Percentiles rank a stretch among this genome's conserved stretches.
phyloP scores from a whole-genome alignment of 2,329 filamentous ascomycete genomes.

The Xylaria sp. region DNA sequence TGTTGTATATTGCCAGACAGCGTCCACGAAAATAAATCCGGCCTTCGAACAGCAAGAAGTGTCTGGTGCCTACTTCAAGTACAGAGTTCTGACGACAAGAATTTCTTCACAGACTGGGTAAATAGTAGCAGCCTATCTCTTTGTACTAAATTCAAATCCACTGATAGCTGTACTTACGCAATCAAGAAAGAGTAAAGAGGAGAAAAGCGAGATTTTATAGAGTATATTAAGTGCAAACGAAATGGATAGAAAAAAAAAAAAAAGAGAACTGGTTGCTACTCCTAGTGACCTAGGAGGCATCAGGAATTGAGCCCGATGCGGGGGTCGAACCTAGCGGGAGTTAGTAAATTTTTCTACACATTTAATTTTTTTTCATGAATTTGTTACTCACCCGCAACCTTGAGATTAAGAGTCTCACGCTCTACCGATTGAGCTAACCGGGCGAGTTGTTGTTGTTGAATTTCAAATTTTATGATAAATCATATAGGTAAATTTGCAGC shows the following conservation, averaged over 20 bases:
- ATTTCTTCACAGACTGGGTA: not conserved
- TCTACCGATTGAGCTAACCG: constrained; percentile 77
- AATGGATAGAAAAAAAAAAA: not conserved
- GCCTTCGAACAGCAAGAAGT: no score
- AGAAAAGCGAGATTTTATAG: not conserved
- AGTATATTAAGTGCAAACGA: not conserved
- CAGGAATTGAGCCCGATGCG: constrained; percentile 58
- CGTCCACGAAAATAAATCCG: no score
- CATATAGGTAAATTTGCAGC: not conserved
- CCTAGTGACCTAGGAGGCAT: constrained; percentile 40
- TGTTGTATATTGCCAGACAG: no score
- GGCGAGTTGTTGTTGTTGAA: constrained; percentile 48
- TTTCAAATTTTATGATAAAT: not conserved
- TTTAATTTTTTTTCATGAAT: not conserved
- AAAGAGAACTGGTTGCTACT: not conserved
- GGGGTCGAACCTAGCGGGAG: constrained; percentile 53
- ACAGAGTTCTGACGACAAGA: no score
- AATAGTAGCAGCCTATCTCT: not conserved
- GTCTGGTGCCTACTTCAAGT: no score
- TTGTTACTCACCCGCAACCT: constrained; percentile 46
- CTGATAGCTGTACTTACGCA: not conserved
- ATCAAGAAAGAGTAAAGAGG: not conserved
- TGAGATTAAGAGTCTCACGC: constrained; percentile 73
- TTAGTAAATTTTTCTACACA: constrained; percentile 5
- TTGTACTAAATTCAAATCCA: not conserved